These are phyloP conservation scores for Fusarium napiforme DNA, from an alignment of 2,329 filamentous ascomycete species.

Conservation along the genomic window DNA sequence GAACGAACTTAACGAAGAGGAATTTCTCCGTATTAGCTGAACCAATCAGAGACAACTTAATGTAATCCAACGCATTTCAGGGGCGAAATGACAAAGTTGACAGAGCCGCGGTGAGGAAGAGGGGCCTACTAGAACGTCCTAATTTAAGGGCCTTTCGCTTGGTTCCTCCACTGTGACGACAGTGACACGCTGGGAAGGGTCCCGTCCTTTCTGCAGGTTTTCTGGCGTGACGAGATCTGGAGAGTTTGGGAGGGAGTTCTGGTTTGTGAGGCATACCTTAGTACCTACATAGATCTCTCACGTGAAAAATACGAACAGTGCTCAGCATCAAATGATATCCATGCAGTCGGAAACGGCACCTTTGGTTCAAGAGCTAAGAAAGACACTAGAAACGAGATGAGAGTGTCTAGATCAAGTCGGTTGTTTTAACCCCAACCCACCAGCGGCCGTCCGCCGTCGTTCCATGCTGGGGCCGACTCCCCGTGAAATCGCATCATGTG, in stretches of 20 bases:
- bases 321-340: slow-evolving; percentile 7
- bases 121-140: slow-evolving; percentile 33
- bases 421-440: slow-evolving; percentile 34
- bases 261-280: background rate
- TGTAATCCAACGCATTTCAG: slow-evolving; percentile 46
- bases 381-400: slow-evolving; percentile 33
- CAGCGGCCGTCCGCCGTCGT: slow-evolving; percentile 28
- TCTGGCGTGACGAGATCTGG: slow-evolving; percentile 2
- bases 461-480: slow-evolving; percentile 31
- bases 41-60: slow-evolving; percentile 40
- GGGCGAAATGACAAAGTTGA: slow-evolving; percentile 37
- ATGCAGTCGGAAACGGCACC: slow-evolving; percentile 37
- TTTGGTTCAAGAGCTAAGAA: slow-evolving; percentile 23
- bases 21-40: slow-evolving; percentile 38
- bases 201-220: slow-evolving; percentile 12
- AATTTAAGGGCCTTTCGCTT: slow-evolving; percentile 25
- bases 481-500: slow-evolving; percentile 34
- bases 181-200: slow-evolving; percentile 23
- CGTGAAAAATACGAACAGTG: slow-evolving; percentile 13
- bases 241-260: background rate
- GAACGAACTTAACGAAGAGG: slow-evolving; percentile 3
- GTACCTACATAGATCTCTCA: background rate
- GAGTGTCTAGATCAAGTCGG: slow-evolving; percentile 23
- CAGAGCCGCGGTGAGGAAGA: slow-evolving; percentile 43
- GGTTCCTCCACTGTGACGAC: slow-evolving; percentile 35